Percentiles rank a stretch among this genome's conserved stretches.
Evolutionary conservation across 1,284 basidiomycete species (phyloP).

Genomic region (Irpex sp.): DNA sequence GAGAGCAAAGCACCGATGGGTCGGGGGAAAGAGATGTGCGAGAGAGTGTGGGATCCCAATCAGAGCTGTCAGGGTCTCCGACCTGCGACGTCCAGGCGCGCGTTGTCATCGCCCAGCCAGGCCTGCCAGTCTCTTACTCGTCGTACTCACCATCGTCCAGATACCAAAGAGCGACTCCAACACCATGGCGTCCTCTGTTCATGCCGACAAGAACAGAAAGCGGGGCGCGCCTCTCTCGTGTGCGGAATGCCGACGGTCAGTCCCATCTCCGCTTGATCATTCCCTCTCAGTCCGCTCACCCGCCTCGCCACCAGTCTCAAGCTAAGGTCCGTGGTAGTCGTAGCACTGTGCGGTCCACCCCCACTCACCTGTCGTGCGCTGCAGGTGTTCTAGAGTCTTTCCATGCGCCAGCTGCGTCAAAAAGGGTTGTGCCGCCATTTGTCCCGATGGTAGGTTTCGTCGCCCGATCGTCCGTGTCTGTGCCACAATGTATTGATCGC

Average conservation of each 20-base stretch:
- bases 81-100: background rate
- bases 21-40: background rate
- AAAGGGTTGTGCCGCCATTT: constrained; percentile 63
- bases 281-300: constrained; percentile 18
- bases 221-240: constrained; percentile 55
- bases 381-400: constrained; percentile 59
- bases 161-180: background rate
- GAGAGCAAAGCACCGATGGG: background rate
- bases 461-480: background rate
- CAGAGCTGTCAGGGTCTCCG: background rate
- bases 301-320: constrained; percentile 42
- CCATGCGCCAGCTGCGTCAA: constrained; percentile 67
- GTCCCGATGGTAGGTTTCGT: constrained; percentile 48
- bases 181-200: constrained; percentile 5
- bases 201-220: constrained; percentile 30
- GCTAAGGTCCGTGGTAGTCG: constrained; percentile 46
- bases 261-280: constrained; percentile 12
- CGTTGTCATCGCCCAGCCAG: background rate
- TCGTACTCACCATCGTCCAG: background rate
- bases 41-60: background rate
- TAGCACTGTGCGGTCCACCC: constrained; percentile 10
- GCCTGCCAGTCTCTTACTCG: background rate
- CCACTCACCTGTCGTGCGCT: constrained; percentile 8
- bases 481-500: background rate
- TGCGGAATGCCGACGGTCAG: constrained; percentile 59